Evolutionary conservation across 148 eudicot genomes (phyloP).

Genomic region (Vaccinium myrtillus): DNA sequence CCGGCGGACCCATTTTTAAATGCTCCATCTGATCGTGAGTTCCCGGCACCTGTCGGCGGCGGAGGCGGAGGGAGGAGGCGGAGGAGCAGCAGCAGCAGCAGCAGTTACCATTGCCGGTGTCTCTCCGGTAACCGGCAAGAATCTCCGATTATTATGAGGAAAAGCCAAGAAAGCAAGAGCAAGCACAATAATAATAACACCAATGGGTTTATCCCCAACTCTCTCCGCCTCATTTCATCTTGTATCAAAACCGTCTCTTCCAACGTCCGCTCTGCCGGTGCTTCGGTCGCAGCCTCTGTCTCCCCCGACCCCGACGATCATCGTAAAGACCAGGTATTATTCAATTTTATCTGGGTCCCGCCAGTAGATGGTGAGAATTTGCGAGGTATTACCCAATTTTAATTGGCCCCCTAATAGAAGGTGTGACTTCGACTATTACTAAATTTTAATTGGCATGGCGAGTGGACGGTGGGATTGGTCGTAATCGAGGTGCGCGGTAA

Average conservation of each 20-base stretch:
- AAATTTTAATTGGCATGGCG: background rate
- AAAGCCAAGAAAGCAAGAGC: conserved; percentile 15
- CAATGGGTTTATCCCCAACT: conserved; percentile 63
- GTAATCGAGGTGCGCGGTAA: background rate
- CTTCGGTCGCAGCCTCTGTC: conserved; percentile 78
- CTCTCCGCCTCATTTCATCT: conserved; percentile 79
- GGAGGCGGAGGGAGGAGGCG: conserved; percentile 6
- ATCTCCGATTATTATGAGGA: conserved; percentile 52
- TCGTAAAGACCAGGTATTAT: conserved; percentile 78
- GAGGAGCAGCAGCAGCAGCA: background rate
- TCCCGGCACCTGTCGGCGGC: conserved; percentile 24
- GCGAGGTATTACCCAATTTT: background rate
- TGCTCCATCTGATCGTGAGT: conserved; percentile 19
- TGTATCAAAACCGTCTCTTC: conserved; percentile 90
- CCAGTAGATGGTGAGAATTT: background rate
- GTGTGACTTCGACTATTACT: background rate
- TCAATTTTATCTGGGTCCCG: background rate
- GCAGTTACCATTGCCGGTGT: conserved; percentile 23
- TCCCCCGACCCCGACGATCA: conserved; percentile 54
- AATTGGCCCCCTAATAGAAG: background rate
- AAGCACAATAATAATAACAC: conserved; percentile 37
- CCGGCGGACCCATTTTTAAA: conserved; percentile 15
- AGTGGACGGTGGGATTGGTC: background rate
- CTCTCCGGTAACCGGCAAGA: conserved; percentile 30
- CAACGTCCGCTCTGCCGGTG: conserved; percentile 86